phyloP scores from a whole-genome alignment of 179 eudicot genomes.

The Gypsophila paniculata region DNA sequence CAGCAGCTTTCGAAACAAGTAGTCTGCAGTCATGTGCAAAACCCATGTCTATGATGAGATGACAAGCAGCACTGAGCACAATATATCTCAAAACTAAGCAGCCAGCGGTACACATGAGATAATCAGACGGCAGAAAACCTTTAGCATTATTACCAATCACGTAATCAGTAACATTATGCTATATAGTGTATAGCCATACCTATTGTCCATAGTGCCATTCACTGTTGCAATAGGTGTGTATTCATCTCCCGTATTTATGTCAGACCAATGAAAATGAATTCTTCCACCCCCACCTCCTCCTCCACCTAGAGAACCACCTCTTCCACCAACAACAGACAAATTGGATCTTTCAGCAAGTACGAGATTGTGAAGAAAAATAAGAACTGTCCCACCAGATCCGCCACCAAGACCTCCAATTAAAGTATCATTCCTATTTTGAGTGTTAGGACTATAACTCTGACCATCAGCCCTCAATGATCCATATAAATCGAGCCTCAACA shows the following conservation, averaged over 20 bases:
- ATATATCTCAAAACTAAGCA: too few species aligned
- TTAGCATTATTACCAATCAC: not conserved
- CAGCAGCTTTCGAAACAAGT: not conserved
- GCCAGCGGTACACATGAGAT: not conserved
- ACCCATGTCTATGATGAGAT: not conserved
- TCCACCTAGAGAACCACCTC: slow-evolving; percentile 75
- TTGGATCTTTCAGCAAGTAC: slow-evolving; percentile 46
- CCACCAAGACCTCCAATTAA: slow-evolving; percentile 81
- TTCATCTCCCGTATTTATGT: slow-evolving; percentile 57
- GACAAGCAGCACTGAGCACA: not conserved
- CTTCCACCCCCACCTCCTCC: slow-evolving; percentile 98
- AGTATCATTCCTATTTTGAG: slow-evolving; percentile 37
- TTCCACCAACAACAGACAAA: slow-evolving; percentile 71
- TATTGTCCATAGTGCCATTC: slow-evolving; percentile 50
- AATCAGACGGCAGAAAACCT: not conserved
- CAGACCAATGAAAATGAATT: slow-evolving; percentile 90
- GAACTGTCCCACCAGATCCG: slow-evolving; percentile 90
- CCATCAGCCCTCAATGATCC: slow-evolving; percentile 82
- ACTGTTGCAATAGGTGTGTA: slow-evolving; percentile 65
- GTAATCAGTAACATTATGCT: not conserved
- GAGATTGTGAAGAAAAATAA: slow-evolving; percentile 61
- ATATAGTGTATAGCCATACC: slow-evolving; percentile 36
- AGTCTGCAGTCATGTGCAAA: not conserved
- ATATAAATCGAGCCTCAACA: slow-evolving; percentile 50
- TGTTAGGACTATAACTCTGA: slow-evolving; percentile 45